A percentile compares a stretch with the other conserved stretches of the same genome.
Conservation (phyloP, 768 basidiomycete species). For the Pleurotus citrinopileatus region DNA sequence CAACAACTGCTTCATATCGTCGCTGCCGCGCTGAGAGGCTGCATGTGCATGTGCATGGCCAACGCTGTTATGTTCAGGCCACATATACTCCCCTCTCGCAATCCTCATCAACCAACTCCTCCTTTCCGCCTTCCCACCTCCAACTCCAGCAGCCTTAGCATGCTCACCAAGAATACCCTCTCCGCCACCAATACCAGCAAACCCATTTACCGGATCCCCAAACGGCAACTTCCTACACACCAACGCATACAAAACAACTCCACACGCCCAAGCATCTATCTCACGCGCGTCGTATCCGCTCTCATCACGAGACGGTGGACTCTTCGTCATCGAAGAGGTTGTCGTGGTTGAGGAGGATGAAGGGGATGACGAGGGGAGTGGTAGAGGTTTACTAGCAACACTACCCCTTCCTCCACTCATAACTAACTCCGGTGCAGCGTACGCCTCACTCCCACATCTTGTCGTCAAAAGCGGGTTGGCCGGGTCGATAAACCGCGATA, state of each 20-base stretch:
- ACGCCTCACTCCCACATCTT: slow-evolving; percentile 85
- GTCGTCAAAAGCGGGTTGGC: slow-evolving; percentile 62
- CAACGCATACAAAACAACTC: slow-evolving; percentile 82
- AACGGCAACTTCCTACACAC: slow-evolving; percentile 74
- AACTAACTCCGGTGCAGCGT: slow-evolving; percentile 79
- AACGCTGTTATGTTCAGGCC: slow-evolving; percentile 42
- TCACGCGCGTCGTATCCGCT: slow-evolving; percentile 59
- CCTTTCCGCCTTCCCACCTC: slow-evolving; percentile 34
- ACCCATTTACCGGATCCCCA: slow-evolving; percentile 43
- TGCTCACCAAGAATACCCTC: slow-evolving; percentile 38
- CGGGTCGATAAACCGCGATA: slow-evolving; percentile 80
- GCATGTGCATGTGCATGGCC: slow-evolving; percentile 9
- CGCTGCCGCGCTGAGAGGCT: background rate
- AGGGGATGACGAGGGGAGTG: background rate
- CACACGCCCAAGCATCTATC: slow-evolving; percentile 89
- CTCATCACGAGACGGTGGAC: background rate
- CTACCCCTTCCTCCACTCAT: slow-evolving; percentile 33
- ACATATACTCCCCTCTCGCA: slow-evolving; percentile 75
- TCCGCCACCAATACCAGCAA: slow-evolving; percentile 27
- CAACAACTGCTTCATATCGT: slow-evolving; percentile 26
- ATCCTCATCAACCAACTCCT: slow-evolving; percentile 72
- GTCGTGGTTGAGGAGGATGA: background rate
- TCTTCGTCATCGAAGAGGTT: background rate
- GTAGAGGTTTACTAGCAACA: slow-evolving; percentile 14
- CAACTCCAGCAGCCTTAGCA: slow-evolving; percentile 21